A percentile compares a stretch with the other conserved stretches of the same genome.
phyloP scores from a whole-genome alignment of 2,329 filamentous ascomycete genomes.

The Raffaelea arxii region DNA sequence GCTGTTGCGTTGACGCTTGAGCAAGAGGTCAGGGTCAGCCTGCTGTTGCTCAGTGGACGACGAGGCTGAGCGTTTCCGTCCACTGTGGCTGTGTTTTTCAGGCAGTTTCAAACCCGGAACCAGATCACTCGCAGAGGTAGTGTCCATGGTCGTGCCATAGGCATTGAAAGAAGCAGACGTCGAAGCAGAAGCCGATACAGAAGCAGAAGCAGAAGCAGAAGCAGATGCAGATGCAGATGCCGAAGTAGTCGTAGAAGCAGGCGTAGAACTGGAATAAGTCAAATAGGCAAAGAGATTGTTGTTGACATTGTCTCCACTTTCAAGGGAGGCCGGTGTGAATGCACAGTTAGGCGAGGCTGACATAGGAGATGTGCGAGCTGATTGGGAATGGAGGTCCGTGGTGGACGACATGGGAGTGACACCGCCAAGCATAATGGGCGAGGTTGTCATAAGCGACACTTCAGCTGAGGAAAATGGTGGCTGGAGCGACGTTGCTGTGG shows the following conservation, averaged over 20 bases:
- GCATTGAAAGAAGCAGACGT: neutral
- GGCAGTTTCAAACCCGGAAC: neutral
- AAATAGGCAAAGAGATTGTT: too few species aligned
- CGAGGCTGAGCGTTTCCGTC: neutral
- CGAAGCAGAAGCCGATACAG: neutral
- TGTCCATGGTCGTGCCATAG: neutral
- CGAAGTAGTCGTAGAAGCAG: neutral
- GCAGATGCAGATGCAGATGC: neutral
- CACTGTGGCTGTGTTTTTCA: neutral
- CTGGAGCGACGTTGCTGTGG: too few species aligned
- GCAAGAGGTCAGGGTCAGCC: slow-evolving; percentile 15
- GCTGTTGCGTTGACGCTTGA: slow-evolving; percentile 52
- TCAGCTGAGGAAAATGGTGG: too few species aligned
- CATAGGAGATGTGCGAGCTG: too few species aligned
- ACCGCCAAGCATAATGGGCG: too few species aligned
- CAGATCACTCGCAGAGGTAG: neutral
- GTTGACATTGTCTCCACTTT: too few species aligned
- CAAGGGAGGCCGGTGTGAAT: too few species aligned
- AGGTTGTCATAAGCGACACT: too few species aligned
- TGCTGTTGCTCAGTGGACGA: neutral
- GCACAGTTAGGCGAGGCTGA: too few species aligned
- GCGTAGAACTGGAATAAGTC: neutral
- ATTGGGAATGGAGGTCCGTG: too few species aligned
- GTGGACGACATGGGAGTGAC: too few species aligned
- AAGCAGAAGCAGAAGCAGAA: neutral